Evolutionary conservation across 441 rosid genomes (phyloP).

Genomic region (Manihot esculenta): DNA sequence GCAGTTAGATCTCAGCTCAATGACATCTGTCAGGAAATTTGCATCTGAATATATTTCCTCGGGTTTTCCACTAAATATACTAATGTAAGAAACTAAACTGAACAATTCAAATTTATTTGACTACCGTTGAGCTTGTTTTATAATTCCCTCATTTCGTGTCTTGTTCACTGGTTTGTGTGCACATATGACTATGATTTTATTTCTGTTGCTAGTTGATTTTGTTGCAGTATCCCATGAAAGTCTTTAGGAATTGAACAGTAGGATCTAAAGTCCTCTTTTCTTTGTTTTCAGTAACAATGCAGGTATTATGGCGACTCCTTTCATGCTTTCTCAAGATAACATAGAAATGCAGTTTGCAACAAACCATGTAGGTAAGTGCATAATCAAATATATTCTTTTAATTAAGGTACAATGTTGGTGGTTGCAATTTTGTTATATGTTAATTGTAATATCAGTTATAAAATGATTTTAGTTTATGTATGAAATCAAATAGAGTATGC

Average conservation of each 20-base stretch:
- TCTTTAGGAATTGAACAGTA: neutral
- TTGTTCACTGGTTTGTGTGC: neutral
- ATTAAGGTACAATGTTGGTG: neutral
- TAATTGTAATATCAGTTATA: neutral
- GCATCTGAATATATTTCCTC: constrained; percentile 31
- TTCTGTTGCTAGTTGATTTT: neutral
- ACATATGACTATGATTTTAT: neutral
- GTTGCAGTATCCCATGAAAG: neutral
- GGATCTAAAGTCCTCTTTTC: neutral
- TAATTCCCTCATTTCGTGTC: neutral
- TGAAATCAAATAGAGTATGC: neutral
- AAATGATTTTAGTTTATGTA: neutral
- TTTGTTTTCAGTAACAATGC: constrained; percentile 38
- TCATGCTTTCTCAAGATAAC: constrained; percentile 33
- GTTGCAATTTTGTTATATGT: neutral
- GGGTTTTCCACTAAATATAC: constrained; percentile 36
- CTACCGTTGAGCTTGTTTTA: neutral
- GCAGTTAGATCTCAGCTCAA: constrained; percentile 45
- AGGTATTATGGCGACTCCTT: constrained; percentile 39
- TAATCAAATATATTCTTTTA: no score
- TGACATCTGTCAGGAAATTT: constrained; percentile 40
- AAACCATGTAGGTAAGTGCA: constrained; percentile 37
- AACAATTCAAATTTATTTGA: neutral
- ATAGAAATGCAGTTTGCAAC: constrained; percentile 40
- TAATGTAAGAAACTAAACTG: constrained; percentile 32